Evolutionary conservation across 345 rosid species (phyloP).

Genomic region (Camelina hispida): DNA sequence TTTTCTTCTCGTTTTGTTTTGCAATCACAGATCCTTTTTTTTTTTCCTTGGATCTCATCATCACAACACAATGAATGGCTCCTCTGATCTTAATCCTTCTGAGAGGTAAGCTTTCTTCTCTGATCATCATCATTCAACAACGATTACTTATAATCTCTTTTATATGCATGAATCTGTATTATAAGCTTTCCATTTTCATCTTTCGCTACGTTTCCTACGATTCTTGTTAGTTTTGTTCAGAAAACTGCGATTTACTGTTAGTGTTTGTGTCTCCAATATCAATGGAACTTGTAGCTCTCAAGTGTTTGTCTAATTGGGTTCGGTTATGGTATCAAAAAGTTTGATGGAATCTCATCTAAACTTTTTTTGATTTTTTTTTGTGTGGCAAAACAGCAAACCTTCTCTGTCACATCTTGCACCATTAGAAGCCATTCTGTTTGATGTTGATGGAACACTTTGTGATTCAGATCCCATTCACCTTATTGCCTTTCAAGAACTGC

Average conservation of each 20-base stretch:
- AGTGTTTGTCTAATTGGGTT: background rate
- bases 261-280: slow-evolving; percentile 29
- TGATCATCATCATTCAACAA: slow-evolving; percentile 14
- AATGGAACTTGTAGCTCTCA: slow-evolving; percentile 4
- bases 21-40: slow-evolving; percentile 8
- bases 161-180: slow-evolving; percentile 7
- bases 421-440: slow-evolving; percentile 78
- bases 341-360: slow-evolving; percentile 14
- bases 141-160: background rate
- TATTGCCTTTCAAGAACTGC: slow-evolving; percentile 63
- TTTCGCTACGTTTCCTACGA: background rate
- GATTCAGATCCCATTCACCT: slow-evolving; percentile 95
- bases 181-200: slow-evolving; percentile 1
- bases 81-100: slow-evolving; percentile 35
- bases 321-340: background rate
- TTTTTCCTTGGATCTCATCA: background rate
- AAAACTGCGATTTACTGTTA: background rate
- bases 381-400: slow-evolving; percentile 52
- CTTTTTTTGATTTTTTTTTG: background rate
- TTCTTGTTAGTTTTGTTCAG: background rate
- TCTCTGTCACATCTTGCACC: slow-evolving; percentile 70
- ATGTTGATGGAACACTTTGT: slow-evolving; percentile 95
- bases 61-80: slow-evolving; percentile 31
- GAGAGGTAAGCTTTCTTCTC: slow-evolving; percentile 26
- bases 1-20: slow-evolving; percentile 6